Evolutionary conservation across 148 eudicot species (phyloP), one percentile per base, ranked within the genome.

Genomic region (Amaranthus palmeri): DNA sequence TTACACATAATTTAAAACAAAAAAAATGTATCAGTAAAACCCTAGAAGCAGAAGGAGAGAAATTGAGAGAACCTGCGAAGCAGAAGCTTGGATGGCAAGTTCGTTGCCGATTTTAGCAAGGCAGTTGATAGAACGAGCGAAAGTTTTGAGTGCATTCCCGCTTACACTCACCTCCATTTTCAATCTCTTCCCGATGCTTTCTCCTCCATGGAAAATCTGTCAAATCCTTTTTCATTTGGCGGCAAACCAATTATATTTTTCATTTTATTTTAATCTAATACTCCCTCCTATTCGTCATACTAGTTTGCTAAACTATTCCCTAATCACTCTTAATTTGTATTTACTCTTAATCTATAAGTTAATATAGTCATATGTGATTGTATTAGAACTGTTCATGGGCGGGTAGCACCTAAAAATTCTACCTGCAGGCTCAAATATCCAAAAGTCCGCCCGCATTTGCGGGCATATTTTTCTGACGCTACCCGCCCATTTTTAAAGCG

Each of bases 41-140:
- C 76, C 76, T 72, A 72, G 50, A 72, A 61, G 4, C 43, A 46
- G 42, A 51, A 47, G 13, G 4, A 11, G 13, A 4, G 1, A 8
- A 53, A 8, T 13, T 2, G 7, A 54, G 5, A 40, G 43, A 44
- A 93, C 98, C 96, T 83, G 97, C 63, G 97, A 80, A 74, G 93
- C 77, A 72, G 97, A 84, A 72, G 93, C 90, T 85, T 91, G 97
- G 73, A 95, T 80, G 67, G 88, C 82, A 46, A 95, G 90, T 64
- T 95, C 97, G 80, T 91, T 91, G 74, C 97, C 98, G 75, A 95
- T 86, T 76, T 96, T 96, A 42, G 98, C 92, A 25, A 95, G 93
- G 72, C 93, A 87, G 60, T 90, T 85, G 72, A 95, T 86, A 63
- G 91, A 84, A 56, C 98, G 85, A 36, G 86, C 88, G 50, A 91